A percentile compares a stretch with the other conserved stretches of the same genome.
These are phyloP conservation scores for Gymnopilus junonius DNA, from an alignment of 768 basidiomycete species.

Conservation along the genomic window DNA sequence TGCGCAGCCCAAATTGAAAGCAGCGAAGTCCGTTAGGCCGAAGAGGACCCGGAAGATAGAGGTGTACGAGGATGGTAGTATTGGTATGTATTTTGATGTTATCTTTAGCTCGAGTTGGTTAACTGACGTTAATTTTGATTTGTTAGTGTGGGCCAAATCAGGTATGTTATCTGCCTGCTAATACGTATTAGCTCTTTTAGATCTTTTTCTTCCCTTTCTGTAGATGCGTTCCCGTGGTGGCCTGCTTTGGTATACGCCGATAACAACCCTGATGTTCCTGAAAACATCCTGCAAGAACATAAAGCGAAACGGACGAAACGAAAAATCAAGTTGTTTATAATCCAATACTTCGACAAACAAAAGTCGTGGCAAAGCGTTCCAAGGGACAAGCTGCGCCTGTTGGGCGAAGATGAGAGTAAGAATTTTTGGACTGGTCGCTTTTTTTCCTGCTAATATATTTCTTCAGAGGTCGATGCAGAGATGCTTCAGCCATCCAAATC, in stretches of 20 bases:
- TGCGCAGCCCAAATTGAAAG: not conserved
- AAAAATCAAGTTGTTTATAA: conserved; percentile 56
- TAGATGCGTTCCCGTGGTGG: conserved; percentile 86
- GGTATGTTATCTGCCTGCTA: conserved; percentile 41
- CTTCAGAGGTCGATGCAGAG: conserved; percentile 66
- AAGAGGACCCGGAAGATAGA: conserved; percentile 21
- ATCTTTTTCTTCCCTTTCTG: conserved; percentile 5
- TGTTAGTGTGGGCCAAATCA: conserved; percentile 83
- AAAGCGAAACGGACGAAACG: conserved; percentile 38
- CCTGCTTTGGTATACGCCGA: conserved; percentile 78
- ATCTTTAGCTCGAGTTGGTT: not conserved
- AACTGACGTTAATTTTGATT: conserved; percentile 7
- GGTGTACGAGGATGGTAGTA: conserved; percentile 50
- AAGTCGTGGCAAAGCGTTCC: conserved; percentile 72
- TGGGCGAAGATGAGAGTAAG: conserved; percentile 76
- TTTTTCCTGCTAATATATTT: not conserved
- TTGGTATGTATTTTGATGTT: conserved; percentile 52
- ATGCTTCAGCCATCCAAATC: conserved; percentile 59
- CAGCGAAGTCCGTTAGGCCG: conserved; percentile 1
- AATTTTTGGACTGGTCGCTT: not conserved
- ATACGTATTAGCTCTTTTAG: not conserved
- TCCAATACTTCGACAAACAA: conserved; percentile 80
- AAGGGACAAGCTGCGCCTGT: conserved; percentile 55
- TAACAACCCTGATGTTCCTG: conserved; percentile 61
- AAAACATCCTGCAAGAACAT: conserved; percentile 33